phyloP scores from a whole-genome alignment of 83 land plant species.

The Picea mariana region DNA sequence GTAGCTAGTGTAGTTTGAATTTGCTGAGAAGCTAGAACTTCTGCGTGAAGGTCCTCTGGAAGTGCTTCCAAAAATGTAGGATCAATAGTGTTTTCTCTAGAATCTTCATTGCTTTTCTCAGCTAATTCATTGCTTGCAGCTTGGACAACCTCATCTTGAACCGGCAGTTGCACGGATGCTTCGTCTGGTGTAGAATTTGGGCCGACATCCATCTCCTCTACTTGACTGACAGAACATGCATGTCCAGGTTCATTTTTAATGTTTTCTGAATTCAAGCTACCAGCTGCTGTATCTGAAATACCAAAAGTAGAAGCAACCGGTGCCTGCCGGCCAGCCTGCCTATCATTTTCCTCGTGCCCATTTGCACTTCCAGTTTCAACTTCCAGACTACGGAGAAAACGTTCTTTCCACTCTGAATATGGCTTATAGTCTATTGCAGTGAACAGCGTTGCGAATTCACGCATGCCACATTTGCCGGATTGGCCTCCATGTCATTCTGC shows the following conservation, averaged over 20 bases:
- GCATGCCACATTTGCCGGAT: too few species aligned
- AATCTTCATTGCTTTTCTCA: conserved; percentile 30
- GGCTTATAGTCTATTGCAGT: too few species aligned
- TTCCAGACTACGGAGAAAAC: too few species aligned
- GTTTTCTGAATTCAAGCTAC: conserved; percentile 21
- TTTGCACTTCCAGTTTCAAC: too few species aligned
- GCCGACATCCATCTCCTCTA: conserved; percentile 12
- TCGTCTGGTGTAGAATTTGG: conserved; percentile 21
- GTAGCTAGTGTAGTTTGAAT: conserved; percentile 54
- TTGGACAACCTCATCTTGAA: conserved; percentile 32
- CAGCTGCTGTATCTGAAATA: conserved; percentile 25
- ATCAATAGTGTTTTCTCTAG: conserved; percentile 71
- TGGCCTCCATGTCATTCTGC: too few species aligned
- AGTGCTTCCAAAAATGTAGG: conserved; percentile 97
- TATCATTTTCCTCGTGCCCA: conserved; percentile 48
- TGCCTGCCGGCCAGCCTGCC: conserved; percentile 28
- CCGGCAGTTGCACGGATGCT: conserved; percentile 23
- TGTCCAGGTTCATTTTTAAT: conserved; percentile 39
- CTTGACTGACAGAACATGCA: conserved; percentile 27
- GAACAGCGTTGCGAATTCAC: too few species aligned
- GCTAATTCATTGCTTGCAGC: conserved; percentile 15
- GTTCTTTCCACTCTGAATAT: too few species aligned
- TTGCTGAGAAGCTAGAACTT: conserved; percentile 93
- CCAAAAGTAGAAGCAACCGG: conserved; percentile 24
- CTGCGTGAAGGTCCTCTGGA: conserved; percentile 96